Evolutionary conservation across 176 grass and related monocot genomes (phyloP).

Genomic region (Pontederia paniculata): DNA sequence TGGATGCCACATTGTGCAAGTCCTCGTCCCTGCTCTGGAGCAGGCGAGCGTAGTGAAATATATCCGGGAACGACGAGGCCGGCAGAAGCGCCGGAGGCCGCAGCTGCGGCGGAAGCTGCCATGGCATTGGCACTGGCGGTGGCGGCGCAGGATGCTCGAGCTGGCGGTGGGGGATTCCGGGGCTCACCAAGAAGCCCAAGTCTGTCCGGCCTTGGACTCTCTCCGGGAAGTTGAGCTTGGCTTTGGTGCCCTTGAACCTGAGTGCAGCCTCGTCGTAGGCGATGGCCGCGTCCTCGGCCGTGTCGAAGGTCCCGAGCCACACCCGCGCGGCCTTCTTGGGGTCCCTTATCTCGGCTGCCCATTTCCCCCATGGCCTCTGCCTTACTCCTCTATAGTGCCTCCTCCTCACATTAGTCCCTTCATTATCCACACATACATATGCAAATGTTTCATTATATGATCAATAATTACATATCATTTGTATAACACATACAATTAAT

Average conservation of each 20-base stretch:
- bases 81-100: neutral
- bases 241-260: neutral
- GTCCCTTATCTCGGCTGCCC: neutral
- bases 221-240: constrained; percentile 1
- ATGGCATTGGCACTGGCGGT: no score
- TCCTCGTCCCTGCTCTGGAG: neutral
- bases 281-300: neutral
- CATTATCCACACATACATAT: no score
- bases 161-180: neutral
- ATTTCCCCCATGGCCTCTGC: constrained; percentile 3
- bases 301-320: constrained; percentile 1
- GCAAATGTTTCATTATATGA: no score
- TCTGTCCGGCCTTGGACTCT: neutral
- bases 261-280: neutral
- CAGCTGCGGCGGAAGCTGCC: neutral
- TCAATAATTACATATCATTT: no score
- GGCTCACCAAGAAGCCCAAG: neutral
- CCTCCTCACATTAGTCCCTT: neutral
- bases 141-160: neutral
- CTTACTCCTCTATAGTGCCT: neutral
- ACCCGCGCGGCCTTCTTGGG: neutral
- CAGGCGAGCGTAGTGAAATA: neutral
- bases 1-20: neutral
- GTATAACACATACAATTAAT: no score
- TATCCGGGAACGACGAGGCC: neutral